Evolutionary conservation across 2,329 filamentous ascomycete genomes (phyloP).

Genomic region (Lasiodiplodia sp.): DNA sequence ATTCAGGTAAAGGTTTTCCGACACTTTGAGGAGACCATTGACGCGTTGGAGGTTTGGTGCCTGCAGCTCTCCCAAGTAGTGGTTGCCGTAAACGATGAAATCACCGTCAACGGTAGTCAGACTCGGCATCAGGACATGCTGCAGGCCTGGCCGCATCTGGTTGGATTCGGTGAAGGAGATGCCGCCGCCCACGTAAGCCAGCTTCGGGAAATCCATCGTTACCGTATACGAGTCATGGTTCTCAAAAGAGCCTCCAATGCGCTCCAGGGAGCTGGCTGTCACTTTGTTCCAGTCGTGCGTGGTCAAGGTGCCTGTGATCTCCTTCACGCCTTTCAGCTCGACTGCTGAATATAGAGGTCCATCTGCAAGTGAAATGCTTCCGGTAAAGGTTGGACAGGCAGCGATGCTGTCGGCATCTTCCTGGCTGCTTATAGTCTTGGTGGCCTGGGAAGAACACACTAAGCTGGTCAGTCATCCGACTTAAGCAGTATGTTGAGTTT

Average conservation of each 20-base stretch:
- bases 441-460: not conserved
- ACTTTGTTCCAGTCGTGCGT: not conserved
- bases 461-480: not conserved
- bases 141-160: not conserved
- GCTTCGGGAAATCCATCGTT: not conserved
- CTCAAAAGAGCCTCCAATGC: not conserved
- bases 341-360: not conserved
- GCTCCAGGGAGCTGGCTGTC: not conserved
- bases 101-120: not conserved
- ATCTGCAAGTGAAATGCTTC: not conserved
- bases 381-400: constrained; percentile 9
- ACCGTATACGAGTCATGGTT: not conserved
- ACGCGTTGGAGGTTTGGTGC: not conserved
- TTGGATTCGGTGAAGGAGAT: not conserved
- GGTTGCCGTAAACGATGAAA: not conserved
- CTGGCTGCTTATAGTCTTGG: constrained; percentile 5
- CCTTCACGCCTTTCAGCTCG: not conserved
- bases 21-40: not conserved
- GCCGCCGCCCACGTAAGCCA: not conserved
- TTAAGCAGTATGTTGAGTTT: not conserved
- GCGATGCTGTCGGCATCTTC: not conserved
- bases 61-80: not conserved
- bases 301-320: not conserved
- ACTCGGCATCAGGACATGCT: not conserved
- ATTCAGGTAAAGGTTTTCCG: not conserved